Evolutionary conservation across 129 eudicot genomes (phyloP), one percentile per base, ranked within the genome.

Genomic region (Tanacetum coccineum): DNA sequence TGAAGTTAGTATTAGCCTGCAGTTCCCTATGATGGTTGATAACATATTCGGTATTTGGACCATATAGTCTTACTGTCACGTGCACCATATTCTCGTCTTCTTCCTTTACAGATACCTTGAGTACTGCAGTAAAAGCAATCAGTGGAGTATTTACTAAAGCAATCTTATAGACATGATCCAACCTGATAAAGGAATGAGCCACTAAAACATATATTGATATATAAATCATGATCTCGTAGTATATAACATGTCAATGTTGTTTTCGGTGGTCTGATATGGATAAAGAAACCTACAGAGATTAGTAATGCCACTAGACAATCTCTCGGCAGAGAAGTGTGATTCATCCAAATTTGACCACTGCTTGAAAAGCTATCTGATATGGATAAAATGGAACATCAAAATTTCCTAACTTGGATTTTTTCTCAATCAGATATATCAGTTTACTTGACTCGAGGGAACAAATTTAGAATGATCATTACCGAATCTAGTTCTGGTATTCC

Each of bases 21-120:
- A 83, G 71, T 54, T 92, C 98, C 70, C 98, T 76, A 52, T 88
- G 81, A 52, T 95, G 98, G 60, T 92, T 71, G 78, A 92, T 92
- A 26, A 92, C 91, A 70, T 88, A 92, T 17, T 92, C 98, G 17
- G 98, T 92, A 75, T 92, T 92, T 77, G 98, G 98, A 63, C 98
- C 98, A 72, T 85, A 88, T 66, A 92, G 70, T 74, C 98, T 81
- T 54, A 92, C 88, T 13, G 98, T 88, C 67, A 80, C 42, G 70
- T 64, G 62, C 57, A 77, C 85, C 44, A 14, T 68, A 26, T 61
- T 83, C 36, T 87, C 87, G 39, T 80, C 76, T 26, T 78, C 84
- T 73, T 88, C 95, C 54, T 66, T 78, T 18, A 88, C 81, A n/a
- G 96, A 83, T 44, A 92, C 95, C 95, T 85, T 92, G 57, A 92